Evolutionary conservation across 176 grass and related monocot genomes (phyloP), one percentile per base, ranked within the genome.

Genomic region (Rhipidocladum racemiflorum): DNA sequence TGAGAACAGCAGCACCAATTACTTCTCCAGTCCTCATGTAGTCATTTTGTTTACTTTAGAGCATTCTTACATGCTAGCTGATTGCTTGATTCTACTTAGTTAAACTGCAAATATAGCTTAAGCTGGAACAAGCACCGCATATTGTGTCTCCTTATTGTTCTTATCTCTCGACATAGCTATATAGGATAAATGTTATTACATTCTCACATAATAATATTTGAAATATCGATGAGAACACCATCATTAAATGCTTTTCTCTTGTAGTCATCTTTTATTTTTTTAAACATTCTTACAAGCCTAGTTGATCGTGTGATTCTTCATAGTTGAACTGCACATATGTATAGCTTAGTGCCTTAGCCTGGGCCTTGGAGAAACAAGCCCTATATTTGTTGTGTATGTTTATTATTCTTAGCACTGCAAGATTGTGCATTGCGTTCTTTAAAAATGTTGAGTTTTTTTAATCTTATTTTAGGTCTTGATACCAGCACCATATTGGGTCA

Each of bases 401-500:
- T 70, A 39, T 70, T 82, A 8, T 77, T 68, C 65, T 42, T 65
- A 65, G 54, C 29, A 72, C 7, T 83, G 66, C 42, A 79, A 39
- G 6, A 11, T 18, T 88, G 40, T 57, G 5, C 35, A 50, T 30
- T 55, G 17, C 7, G 0, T 18, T 65, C 11, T 55, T 72, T 56
- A 20, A 88, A 63, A 84, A 34, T 59, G 18, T 79, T 51, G 38
- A 21, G 9, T 23, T 67, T 55, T 49, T 23, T 67, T 45, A 40
- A 45, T 84, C 68, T 79, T 79, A 49, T 74, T 38, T 16, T 79
- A 94, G 94, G 94, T 97, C 77, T 70, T 97, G 71, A 90, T 97
- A 75, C 94, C 94, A 56, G 94, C 91, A 54, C 94, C 94, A 75
- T 97, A 69, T 64, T 97, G 91, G 91, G 91, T 97, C 68, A 97